These are phyloP conservation scores for Chlorella sp. DNA, from an alignment of 139 green algal species.

Conservation along the genomic window DNA sequence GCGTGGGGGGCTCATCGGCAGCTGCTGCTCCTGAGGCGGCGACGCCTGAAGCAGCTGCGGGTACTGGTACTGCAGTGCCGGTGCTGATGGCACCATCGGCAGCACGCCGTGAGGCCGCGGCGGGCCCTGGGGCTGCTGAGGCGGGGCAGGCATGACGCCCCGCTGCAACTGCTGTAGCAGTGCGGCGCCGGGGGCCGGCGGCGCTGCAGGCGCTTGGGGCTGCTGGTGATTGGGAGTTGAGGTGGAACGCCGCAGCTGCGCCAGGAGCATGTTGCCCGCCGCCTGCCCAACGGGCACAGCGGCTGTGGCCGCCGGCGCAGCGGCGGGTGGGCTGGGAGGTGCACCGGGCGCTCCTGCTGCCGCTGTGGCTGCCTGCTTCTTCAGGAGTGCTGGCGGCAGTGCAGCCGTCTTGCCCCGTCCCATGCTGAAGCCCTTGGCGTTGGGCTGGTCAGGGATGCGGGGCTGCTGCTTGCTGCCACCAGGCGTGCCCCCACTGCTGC, in stretches of 20 bases:
- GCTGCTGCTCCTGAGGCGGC: not conserved
- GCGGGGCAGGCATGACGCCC: not conserved
- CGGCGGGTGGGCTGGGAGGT: not conserved
- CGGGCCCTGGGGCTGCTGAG: not conserved
- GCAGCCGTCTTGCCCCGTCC: slow-evolving; percentile 13
- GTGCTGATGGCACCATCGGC: not conserved
- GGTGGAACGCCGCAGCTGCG: not conserved
- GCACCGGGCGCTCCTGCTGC: not conserved
- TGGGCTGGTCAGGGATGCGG: slow-evolving; percentile 28
- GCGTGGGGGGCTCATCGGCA: not conserved
- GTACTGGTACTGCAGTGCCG: not conserved
- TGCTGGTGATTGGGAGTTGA: not conserved
- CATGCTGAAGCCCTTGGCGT: slow-evolving; percentile 42
- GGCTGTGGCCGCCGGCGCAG: not conserved
- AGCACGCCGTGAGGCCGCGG: not conserved
- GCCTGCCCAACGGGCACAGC: not conserved
- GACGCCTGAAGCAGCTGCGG: not conserved
- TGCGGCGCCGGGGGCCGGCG: not conserved
- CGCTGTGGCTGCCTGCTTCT: not conserved
- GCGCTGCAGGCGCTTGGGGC: not conserved
- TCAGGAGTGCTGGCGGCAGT: not conserved
- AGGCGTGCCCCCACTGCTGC: not conserved
- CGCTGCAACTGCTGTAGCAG: slow-evolving; percentile 38
- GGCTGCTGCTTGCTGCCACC: slow-evolving; percentile 26
- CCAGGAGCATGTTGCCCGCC: not conserved